Evolutionary conservation across 257 asterid species (phyloP).

Genomic region (Ocimum tenuiflorum): DNA sequence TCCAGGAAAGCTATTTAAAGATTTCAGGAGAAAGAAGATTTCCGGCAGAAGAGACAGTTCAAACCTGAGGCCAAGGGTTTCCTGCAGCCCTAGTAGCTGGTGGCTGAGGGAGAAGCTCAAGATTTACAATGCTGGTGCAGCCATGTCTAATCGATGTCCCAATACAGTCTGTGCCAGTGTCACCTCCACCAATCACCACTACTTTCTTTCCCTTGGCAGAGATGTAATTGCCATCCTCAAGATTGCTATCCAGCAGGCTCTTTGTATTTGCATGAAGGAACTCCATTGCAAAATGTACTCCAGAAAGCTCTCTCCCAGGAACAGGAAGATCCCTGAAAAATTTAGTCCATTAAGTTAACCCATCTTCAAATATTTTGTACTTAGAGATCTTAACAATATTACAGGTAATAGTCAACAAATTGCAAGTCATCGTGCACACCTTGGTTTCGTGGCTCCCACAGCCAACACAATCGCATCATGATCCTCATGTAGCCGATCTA

Average conservation of each 20-base stretch:
- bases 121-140: constrained; percentile 63
- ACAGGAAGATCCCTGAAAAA: constrained; percentile 85
- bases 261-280: constrained; percentile 95
- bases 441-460: constrained; percentile 91
- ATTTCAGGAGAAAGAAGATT: background rate
- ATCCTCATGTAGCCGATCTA: constrained; percentile 63
- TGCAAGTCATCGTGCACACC: constrained; percentile 37
- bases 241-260: constrained; percentile 90
- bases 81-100: constrained; percentile 86
- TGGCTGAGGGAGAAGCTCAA: constrained; percentile 95
- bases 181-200: constrained; percentile 99
- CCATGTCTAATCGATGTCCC: constrained; percentile 97
- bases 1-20: background rate
- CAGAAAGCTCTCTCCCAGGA: constrained; percentile 90
- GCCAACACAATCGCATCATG: constrained; percentile 89
- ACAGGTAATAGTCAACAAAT: background rate
- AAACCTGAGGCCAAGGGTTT: constrained; percentile 99
- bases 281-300: constrained; percentile 98
- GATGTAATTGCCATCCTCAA: constrained; percentile 74
- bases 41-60: constrained; percentile 5
- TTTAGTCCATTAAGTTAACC: background rate
- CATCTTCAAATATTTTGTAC: background rate
- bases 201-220: constrained; percentile 95
- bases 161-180: constrained; percentile 95
- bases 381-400: background rate